Conservation (phyloP, 805 yeast species). For the Schizosaccharomyces japonicus region DNA sequence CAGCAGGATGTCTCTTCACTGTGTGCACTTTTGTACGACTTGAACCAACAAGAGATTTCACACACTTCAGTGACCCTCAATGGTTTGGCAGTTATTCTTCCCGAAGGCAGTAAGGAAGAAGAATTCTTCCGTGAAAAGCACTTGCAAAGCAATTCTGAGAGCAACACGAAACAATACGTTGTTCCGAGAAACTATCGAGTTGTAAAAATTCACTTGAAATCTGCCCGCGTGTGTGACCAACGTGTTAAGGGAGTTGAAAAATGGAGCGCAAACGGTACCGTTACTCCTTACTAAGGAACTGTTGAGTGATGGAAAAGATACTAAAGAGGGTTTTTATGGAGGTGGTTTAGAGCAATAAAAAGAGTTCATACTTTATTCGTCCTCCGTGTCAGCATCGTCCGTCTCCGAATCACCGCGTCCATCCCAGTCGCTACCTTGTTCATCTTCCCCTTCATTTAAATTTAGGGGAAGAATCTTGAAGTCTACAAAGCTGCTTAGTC, state of each 20-base stretch:
- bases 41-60: slow-evolving; percentile 60
- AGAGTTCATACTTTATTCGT: too few species aligned
- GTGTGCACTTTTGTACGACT: slow-evolving; percentile 38
- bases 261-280: background rate
- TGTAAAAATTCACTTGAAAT: background rate
- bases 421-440: background rate
- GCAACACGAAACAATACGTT: background rate
- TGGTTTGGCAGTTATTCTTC: slow-evolving; percentile 41
- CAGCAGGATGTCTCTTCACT: slow-evolving; percentile 14
- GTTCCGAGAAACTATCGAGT: background rate
- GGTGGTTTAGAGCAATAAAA: too few species aligned
- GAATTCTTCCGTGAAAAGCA: slow-evolving; percentile 38
- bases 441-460: background rate
- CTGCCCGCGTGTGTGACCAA: background rate
- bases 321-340: too few species aligned
- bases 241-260: background rate
- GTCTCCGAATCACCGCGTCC: background rate
- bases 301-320: too few species aligned
- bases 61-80: slow-evolving; percentile 60
- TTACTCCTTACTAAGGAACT: background rate
- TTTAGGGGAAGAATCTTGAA: slow-evolving; percentile 2
- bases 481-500: slow-evolving; percentile 2
- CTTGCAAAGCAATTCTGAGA: slow-evolving; percentile 35
- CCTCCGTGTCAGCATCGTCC: background rate
- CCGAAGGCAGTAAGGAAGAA: slow-evolving; percentile 24